phyloP scores from a whole-genome alignment of 768 basidiomycete species.

The Sporobolomyces roseus region DNA sequence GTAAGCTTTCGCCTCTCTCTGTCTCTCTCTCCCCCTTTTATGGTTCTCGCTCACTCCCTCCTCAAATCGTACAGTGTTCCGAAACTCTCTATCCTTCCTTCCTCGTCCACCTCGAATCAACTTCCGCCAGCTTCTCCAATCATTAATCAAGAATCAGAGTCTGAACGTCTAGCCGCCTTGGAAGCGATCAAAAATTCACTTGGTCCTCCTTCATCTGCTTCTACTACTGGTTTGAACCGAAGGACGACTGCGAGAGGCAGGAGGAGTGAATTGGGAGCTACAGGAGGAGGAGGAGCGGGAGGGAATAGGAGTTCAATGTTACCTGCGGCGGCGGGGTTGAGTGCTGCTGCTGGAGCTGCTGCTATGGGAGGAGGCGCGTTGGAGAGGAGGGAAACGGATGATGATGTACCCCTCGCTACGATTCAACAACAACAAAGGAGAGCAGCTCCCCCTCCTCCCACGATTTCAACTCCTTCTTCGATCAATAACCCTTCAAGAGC shows the following conservation, averaged over 20 bases:
- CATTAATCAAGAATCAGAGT: slow-evolving; percentile 18
- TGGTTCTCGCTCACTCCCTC: background rate
- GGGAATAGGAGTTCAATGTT: no score
- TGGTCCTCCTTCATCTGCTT: slow-evolving; percentile 45
- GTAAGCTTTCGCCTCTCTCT: background rate
- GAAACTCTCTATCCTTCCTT: slow-evolving; percentile 21
- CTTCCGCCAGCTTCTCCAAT: background rate
- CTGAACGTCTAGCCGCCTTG: slow-evolving; percentile 22
- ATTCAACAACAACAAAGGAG: slow-evolving; percentile 35
- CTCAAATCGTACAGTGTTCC: slow-evolving; percentile 8
- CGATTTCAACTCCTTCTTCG: background rate
- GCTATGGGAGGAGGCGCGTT: background rate
- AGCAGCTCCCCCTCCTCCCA: slow-evolving; percentile 6
- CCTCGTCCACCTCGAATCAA: background rate
- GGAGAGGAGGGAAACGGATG: slow-evolving; percentile 29
- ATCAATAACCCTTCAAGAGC: slow-evolving; percentile 24
- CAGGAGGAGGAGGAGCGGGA: background rate
- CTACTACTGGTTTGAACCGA: slow-evolving; percentile 32
- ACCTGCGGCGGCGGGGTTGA: background rate
- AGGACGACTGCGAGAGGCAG: slow-evolving; percentile 47
- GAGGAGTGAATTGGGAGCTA: background rate
- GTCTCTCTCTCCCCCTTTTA: background rate
- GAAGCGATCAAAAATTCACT: slow-evolving; percentile 46
- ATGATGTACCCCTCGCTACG: slow-evolving; percentile 44
- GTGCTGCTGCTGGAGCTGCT: background rate